These are phyloP conservation scores for Capsicum rhomboideum DNA, from an alignment of 257 asterid genomes.

Conservation along the genomic window DNA sequence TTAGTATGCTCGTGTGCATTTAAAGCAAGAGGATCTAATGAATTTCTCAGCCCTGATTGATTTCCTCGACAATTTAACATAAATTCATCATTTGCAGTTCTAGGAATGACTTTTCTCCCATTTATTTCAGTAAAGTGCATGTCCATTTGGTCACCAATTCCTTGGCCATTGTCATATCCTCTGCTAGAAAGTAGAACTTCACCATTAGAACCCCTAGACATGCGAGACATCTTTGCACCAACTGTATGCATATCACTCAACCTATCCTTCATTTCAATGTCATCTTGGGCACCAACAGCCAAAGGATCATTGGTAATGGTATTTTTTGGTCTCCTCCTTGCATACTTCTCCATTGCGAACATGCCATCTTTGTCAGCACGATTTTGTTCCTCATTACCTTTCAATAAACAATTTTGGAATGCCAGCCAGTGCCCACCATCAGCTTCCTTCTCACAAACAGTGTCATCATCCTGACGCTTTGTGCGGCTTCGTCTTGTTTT, in stretches of 20 bases:
- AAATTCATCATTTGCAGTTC: conserved; percentile 56
- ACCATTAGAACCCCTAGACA: conserved; percentile 38
- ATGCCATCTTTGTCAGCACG: conserved; percentile 31
- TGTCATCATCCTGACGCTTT: conserved; percentile 27
- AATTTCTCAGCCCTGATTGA: conserved; percentile 32
- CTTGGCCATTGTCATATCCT: conserved; percentile 27
- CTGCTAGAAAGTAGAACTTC: conserved; percentile 33
- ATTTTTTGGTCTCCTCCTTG: conserved; percentile 33
- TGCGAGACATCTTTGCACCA: conserved; percentile 25
- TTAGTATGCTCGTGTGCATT: conserved; percentile 30
- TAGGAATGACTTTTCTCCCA: conserved; percentile 38
- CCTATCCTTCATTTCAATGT: conserved; percentile 42
- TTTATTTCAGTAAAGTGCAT: conserved; percentile 49
- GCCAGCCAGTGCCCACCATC: conserved; percentile 81
- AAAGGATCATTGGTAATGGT: conserved; percentile 39
- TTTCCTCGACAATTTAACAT: conserved; percentile 35
- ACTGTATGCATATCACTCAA: conserved; percentile 20
- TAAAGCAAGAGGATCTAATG: conserved; percentile 42
- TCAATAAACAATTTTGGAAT: conserved; percentile 73
- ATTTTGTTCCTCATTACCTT: conserved; percentile 52
- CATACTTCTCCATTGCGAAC: conserved; percentile 53
- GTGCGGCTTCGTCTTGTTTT: conserved; percentile 36
- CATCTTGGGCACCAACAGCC: conserved; percentile 31
- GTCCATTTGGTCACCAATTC: conserved; percentile 24
- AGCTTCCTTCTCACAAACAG: conserved; percentile 38